A percentile compares a stretch with the other conserved stretches of the same genome.
phyloP scores from a whole-genome alignment of 805 yeast species.

The Metschnikowia colocasiae region DNA sequence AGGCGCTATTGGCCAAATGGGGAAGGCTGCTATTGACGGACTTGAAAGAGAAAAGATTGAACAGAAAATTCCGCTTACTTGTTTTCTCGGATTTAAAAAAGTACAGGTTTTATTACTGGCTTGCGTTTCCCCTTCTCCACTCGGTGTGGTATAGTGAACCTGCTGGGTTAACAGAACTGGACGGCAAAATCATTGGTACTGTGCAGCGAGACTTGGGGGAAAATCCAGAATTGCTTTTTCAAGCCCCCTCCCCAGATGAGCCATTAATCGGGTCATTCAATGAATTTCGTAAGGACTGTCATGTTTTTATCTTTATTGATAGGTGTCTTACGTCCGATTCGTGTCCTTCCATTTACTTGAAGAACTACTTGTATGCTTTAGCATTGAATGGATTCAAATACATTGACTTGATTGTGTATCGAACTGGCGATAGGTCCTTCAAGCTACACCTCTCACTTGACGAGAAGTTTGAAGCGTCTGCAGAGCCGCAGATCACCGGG shows the following conservation, averaged over 20 bases:
- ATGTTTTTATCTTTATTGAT: slow-evolving; percentile 31
- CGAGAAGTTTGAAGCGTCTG: slow-evolving; percentile 8
- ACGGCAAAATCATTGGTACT: not conserved
- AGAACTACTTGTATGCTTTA: slow-evolving; percentile 54
- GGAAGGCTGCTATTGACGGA: slow-evolving; percentile 21
- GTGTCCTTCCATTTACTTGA: slow-evolving; percentile 50
- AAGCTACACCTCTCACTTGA: slow-evolving; percentile 18
- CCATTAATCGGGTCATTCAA: not conserved
- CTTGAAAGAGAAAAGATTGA: slow-evolving; percentile 28
- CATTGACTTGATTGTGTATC: slow-evolving; percentile 25
- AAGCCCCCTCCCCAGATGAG: not conserved
- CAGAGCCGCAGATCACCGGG: slow-evolving; percentile 56
- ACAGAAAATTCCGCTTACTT: slow-evolving; percentile 36
- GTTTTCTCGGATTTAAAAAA: slow-evolving; percentile 87
- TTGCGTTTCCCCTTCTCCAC: slow-evolving; percentile 66
- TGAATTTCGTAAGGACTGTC: not conserved
- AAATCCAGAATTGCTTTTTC: not conserved
- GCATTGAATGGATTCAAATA: slow-evolving; percentile 23
- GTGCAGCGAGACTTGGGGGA: not conserved
- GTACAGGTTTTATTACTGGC: slow-evolving; percentile 87
- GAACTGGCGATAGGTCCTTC: slow-evolving; percentile 19
- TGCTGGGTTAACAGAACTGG: not conserved
- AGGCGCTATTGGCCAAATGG: slow-evolving; percentile 45
- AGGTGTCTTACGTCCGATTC: slow-evolving; percentile 24
- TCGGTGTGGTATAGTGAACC: slow-evolving; percentile 44